Evolutionary conservation across 192 early-diverging fungal genomes (phyloP).

Genomic region (Backusella westeae): DNA sequence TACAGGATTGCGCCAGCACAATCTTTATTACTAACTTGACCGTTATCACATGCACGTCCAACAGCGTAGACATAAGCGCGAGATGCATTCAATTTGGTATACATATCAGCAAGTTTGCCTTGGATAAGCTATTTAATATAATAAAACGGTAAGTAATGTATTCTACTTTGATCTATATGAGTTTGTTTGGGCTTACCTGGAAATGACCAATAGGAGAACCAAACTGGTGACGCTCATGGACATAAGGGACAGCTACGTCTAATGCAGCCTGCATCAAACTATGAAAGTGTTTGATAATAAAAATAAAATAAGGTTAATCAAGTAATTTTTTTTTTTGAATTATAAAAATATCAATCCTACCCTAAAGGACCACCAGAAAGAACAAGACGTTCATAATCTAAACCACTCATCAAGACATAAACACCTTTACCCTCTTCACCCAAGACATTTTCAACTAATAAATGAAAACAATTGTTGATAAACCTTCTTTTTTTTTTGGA

Average conservation of each 20-base stretch:
- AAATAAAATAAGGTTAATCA: not conserved
- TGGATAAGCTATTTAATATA: slow-evolving; percentile 62
- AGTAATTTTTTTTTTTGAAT: not conserved
- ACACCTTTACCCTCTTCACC: slow-evolving; percentile 84
- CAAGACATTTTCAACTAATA: slow-evolving; percentile 75
- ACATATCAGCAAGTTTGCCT: slow-evolving; percentile 97
- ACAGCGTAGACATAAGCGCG: slow-evolving; percentile 90
- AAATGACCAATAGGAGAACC: slow-evolving; percentile 81
- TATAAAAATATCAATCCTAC: slow-evolving; percentile 26
- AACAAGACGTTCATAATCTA: slow-evolving; percentile 88
- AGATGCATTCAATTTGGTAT: slow-evolving; percentile 91
- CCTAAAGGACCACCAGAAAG: slow-evolving; percentile 89
- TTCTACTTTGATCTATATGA: not conserved
- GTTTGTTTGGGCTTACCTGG: slow-evolving; percentile 45
- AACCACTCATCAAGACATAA: slow-evolving; percentile 94
- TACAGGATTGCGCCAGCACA: slow-evolving; percentile 94
- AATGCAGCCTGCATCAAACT: slow-evolving; percentile 86
- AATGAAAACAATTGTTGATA: not conserved
- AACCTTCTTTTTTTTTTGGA: not conserved
- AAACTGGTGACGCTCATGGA: slow-evolving; percentile 88
- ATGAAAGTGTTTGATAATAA: not conserved
- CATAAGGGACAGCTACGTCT: slow-evolving; percentile 82
- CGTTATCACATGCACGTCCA: slow-evolving; percentile 80
- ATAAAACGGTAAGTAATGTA: not conserved
- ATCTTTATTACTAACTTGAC: slow-evolving; percentile 81